Evolutionary conservation across 192 early-diverging fungal genomes (phyloP), one percentile per base, ranked within the genome.

Genomic region (Tieghemiomyces parasiticus): DNA sequence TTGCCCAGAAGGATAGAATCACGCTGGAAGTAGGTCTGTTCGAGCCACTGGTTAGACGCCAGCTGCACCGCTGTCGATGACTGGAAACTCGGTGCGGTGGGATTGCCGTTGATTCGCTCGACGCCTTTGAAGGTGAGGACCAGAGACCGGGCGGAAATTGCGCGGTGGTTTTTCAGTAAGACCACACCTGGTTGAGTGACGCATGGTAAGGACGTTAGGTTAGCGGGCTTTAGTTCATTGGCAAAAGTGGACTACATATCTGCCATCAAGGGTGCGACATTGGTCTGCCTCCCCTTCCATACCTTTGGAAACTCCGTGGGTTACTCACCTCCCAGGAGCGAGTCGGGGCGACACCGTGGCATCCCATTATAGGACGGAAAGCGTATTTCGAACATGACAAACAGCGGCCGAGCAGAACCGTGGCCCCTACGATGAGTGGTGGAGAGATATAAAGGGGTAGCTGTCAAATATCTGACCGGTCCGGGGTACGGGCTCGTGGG

Each of bases 21-120:
- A 8, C 34, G 30, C 33, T 56, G 32, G 29, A 56, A 56, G 32
- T 56, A 56, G 14, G 34, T 29, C 31, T 56, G 54, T 29, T 56
- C 54, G 6, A 56, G 4, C 54, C 54, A 56, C 33, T 56, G 54
- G 54, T 56, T 56, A 16, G 31, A 28, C 3, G 54, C 54, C 13
- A 56, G 31, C 47, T 22, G 47, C 47, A 4, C 10, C 9, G 54
- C 20, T 16, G 28, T 14, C 31, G 54, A n/a, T 16, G 54, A 56
- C 28, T 20, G 13, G 31, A 1, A 22, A 56, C 16, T 29, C 2
- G 6, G 30, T 20, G 2, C 14, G 20, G 20, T 16, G 31, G 54
- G 54, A 14, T 35, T 35, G 29, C 31, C 33, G 32, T 56, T 56
- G 54, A 56, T 56, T 26, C 54, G 54, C 31, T 56, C 54, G 24